Conservation (phyloP, 192 early-diverging fungal genomes). For the Entomortierella lignicola region DNA sequence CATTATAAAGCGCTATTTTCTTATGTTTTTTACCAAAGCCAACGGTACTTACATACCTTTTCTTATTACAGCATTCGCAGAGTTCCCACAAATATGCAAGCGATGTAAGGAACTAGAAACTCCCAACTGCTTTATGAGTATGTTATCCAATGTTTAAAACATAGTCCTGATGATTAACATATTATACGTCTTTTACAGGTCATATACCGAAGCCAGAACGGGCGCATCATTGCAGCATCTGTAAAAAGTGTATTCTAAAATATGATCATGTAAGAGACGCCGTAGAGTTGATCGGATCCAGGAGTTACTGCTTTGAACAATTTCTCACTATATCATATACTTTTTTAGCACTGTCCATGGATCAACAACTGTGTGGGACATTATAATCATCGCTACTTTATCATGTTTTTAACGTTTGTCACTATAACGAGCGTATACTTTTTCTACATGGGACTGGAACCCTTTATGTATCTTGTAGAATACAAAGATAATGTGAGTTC, state of each 20-base stretch:
- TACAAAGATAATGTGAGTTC: slow-evolving; percentile 48
- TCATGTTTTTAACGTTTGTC: slow-evolving; percentile 76
- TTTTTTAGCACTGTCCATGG: slow-evolving; percentile 75
- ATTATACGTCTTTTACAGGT: too few species aligned
- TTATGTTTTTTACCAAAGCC: background rate
- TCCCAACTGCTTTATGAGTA: background rate
- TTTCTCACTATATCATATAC: background rate
- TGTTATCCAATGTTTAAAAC: background rate
- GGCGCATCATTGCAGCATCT: slow-evolving; percentile 83
- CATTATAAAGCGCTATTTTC: too few species aligned
- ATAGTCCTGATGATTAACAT: background rate
- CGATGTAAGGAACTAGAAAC: slow-evolving; percentile 20
- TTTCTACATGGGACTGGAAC: slow-evolving; percentile 53
- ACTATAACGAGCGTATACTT: slow-evolving; percentile 62
- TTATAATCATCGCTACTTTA: slow-evolving; percentile 79
- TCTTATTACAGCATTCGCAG: slow-evolving; percentile 22
- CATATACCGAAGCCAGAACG: slow-evolving; percentile 81
- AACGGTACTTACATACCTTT: background rate
- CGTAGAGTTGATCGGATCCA: too few species aligned
- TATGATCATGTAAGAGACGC: slow-evolving; percentile 72
- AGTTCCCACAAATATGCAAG: slow-evolving; percentile 30
- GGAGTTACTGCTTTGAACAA: background rate
- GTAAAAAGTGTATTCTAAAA: slow-evolving; percentile 76
- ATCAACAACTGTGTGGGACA: slow-evolving; percentile 85
- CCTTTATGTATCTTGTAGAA: slow-evolving; percentile 62